Evolutionary conservation across 2,329 filamentous ascomycete genomes (phyloP), one percentile per base, ranked within the genome.

Genomic region (Myriosclerotinia scirpicola): DNA sequence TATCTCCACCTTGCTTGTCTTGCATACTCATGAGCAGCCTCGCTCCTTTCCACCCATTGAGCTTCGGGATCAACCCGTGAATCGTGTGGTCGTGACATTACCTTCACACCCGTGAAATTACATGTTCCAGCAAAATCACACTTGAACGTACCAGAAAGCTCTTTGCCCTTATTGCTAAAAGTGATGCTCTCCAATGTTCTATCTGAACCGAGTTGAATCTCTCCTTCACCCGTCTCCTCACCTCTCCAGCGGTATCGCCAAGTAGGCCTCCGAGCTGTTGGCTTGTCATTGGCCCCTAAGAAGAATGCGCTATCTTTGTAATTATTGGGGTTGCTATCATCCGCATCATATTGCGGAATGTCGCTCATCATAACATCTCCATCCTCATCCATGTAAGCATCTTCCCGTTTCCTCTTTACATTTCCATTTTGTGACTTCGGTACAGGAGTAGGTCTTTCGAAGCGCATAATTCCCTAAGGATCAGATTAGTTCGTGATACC

Each of bases 221-320:
- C 69, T 11, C 69, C 69, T 61, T 73, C 68, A 36, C 70, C 66
- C 53, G 66, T 71, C 30, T 72, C 71, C n/a, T 42, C 26, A 1
- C 70, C 69, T 22, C 71, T 62, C 71, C 72, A 72, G 36, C 69
- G 58, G 54, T 70, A 71, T 36, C 42, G 36, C 67, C 69, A 73
- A 5, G 68, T 70, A 54, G 67, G 64, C n/a, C 66, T 54, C 40
- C 67, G 56, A 36, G 67, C 67, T 38, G 71, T 69, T 20, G 66
- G 69, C 26, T 68, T 67, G 15, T 71, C 68, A 26, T 69, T 69
- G 2, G 60, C 30, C 42, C 61, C 60, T 12, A 71, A 40, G 22
- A 53, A 55, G 44, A 72, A 68, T 22, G 52, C 60, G 3, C 59
- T 68, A 17, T 67, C 66, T 9, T 44, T 46, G 38, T 67, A 69